These are phyloP conservation scores for Phytophthora melonis DNA, from an alignment of 352 stramenopile genomes.

Conservation along the genomic window DNA sequence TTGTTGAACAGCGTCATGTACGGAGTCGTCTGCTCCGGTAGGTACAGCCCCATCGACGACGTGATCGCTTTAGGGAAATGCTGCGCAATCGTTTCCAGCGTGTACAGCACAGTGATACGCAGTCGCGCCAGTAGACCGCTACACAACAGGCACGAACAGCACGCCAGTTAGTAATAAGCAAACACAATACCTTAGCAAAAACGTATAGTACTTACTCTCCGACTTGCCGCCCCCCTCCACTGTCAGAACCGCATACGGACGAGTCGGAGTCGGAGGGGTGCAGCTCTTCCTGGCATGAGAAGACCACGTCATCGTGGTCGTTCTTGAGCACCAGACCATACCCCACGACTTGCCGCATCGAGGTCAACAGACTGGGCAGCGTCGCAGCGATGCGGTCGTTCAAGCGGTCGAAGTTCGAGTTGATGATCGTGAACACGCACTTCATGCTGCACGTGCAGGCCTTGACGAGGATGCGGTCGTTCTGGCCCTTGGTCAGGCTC, in stretches of 20 bases:
- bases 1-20: slow-evolving; percentile 88
- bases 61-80: slow-evolving; percentile 78
- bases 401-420: slow-evolving; percentile 69
- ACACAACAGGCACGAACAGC: slow-evolving; percentile 7
- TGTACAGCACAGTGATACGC: slow-evolving; percentile 77
- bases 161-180: slow-evolving; percentile 6
- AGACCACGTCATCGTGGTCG: slow-evolving; percentile 65
- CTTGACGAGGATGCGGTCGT: slow-evolving; percentile 85
- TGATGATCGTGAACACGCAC: slow-evolving; percentile 87
- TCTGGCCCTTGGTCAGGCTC: slow-evolving; percentile 67
- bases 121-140: slow-evolving; percentile 77
- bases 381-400: slow-evolving; percentile 64
- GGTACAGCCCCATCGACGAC: slow-evolving; percentile 80
- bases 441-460: slow-evolving; percentile 89
- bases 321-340: slow-evolving; percentile 65
- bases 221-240: slow-evolving; percentile 40
- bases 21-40: slow-evolving; percentile 82
- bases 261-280: slow-evolving; percentile 77
- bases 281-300: slow-evolving; percentile 65
- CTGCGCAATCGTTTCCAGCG: slow-evolving; percentile 74
- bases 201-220: slow-evolving; percentile 58
- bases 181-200: neutral
- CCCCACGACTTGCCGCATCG: slow-evolving; percentile 84
- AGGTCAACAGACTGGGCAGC: slow-evolving; percentile 72
- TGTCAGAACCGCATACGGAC: slow-evolving; percentile 74